Conservation (phyloP, 495 filamentous ascomycete genomes). For the Hypoxylon fragiforme region DNA sequence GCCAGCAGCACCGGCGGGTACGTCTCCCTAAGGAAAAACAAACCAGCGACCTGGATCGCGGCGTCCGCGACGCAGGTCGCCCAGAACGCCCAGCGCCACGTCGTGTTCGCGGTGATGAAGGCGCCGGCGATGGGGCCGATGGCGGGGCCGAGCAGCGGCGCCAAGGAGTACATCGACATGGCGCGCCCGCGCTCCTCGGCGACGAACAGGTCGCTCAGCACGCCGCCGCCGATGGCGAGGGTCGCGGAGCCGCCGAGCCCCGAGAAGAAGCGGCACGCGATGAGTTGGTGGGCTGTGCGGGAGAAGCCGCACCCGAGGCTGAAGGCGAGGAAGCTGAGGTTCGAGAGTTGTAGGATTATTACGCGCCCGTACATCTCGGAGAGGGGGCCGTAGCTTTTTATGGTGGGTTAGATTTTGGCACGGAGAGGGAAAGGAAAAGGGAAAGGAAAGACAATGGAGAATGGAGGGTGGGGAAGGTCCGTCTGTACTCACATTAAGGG, state of each 20-base stretch:
- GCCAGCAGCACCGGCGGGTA: slow-evolving; percentile 66
- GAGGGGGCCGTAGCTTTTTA: slow-evolving; percentile 58
- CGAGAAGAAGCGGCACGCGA: slow-evolving; percentile 60
- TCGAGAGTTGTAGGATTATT: slow-evolving; percentile 55
- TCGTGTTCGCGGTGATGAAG: slow-evolving; percentile 69
- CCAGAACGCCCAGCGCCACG: slow-evolving; percentile 74
- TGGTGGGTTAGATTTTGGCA: slow-evolving; percentile 37
- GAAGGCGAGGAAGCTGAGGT: slow-evolving; percentile 60
- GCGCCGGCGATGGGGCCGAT: slow-evolving; percentile 66
- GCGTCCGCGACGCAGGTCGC: slow-evolving; percentile 64
- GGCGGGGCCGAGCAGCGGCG: slow-evolving; percentile 67
- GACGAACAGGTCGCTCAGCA: slow-evolving; percentile 64
- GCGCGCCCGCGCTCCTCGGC: slow-evolving; percentile 67
- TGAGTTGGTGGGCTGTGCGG: slow-evolving; percentile 54
- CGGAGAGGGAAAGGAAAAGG: not conserved
- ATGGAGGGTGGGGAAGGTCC: slow-evolving; percentile 26
- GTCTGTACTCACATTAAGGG: slow-evolving; percentile 31
- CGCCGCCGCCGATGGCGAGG: slow-evolving; percentile 60
- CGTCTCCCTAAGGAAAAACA: slow-evolving; percentile 72
- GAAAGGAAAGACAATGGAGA: not conserved
- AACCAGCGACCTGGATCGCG: slow-evolving; percentile 62
- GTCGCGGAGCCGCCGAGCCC: slow-evolving; percentile 58
- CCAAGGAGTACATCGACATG: slow-evolving; percentile 64
- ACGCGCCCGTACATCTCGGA: slow-evolving; percentile 67
- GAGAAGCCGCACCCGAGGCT: slow-evolving; percentile 60